These are phyloP conservation scores for Penicillium sp. DNA, from an alignment of 2,329 filamentous ascomycete species.

Conservation along the genomic window DNA sequence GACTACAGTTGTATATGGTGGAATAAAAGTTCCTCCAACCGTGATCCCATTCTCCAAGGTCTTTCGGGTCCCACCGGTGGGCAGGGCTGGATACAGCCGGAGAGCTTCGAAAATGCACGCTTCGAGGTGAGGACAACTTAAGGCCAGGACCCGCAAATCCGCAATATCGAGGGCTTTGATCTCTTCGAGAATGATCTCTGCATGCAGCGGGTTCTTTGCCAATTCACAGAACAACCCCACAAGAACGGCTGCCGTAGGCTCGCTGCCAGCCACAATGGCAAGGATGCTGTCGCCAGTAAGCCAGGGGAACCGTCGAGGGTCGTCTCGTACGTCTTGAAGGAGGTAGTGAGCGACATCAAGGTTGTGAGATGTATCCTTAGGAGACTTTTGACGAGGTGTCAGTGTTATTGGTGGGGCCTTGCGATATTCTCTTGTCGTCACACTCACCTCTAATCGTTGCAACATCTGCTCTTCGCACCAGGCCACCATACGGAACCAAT, in stretches of 20 bases:
- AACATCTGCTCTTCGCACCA: slow-evolving; percentile 18
- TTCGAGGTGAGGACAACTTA: slow-evolving; percentile 18
- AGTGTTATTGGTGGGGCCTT: too few species aligned
- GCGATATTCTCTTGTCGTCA: background rate
- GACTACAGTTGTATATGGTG: slow-evolving; percentile 23
- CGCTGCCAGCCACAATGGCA: slow-evolving; percentile 20
- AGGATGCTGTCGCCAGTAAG: slow-evolving; percentile 17
- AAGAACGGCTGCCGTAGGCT: slow-evolving; percentile 13
- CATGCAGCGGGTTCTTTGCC: slow-evolving; percentile 4
- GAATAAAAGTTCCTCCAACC: slow-evolving; percentile 21
- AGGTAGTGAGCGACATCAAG: slow-evolving; percentile 14
- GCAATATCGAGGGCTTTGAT: slow-evolving; percentile 12
- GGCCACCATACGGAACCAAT: slow-evolving; percentile 22
- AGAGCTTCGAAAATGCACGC: slow-evolving; percentile 22
- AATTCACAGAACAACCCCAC: slow-evolving; percentile 12
- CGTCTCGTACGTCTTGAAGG: slow-evolving; percentile 9
- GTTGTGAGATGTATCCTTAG: background rate
- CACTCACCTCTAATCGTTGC: slow-evolving; percentile 8
- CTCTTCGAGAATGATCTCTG: slow-evolving; percentile 14
- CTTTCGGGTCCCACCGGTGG: slow-evolving; percentile 22
- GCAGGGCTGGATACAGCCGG: slow-evolving; percentile 22
- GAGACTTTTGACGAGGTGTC: background rate
- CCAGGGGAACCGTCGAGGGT: slow-evolving; percentile 11
- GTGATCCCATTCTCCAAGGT: slow-evolving; percentile 18
- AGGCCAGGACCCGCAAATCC: slow-evolving; percentile 4